Conservation (phyloP, 495 filamentous ascomycete genomes). For the Hypoxylon subgilvum region DNA sequence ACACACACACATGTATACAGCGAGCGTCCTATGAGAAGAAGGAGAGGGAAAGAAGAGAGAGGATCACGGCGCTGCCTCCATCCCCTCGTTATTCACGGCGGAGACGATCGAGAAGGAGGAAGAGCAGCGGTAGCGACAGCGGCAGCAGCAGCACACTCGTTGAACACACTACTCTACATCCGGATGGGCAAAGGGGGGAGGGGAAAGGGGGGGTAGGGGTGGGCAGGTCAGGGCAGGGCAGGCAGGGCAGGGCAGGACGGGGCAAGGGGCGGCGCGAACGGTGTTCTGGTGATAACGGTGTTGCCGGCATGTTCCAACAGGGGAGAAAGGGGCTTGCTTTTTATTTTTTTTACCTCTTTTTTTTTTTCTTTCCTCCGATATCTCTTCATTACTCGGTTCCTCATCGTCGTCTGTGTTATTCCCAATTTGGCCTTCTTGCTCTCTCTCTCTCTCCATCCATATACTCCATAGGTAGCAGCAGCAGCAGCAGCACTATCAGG, state of each 20-base stretch:
- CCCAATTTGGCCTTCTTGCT: too few relatives aligned
- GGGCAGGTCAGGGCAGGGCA: too few relatives aligned
- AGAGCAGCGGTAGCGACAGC: neutral
- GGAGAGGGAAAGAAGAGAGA: too few relatives aligned
- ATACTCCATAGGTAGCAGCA: slow-evolving; percentile 17
- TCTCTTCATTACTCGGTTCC: too few relatives aligned
- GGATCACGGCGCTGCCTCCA: neutral
- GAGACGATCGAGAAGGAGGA: neutral
- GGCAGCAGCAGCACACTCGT: neutral
- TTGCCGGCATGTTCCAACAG: slow-evolving; percentile 7
- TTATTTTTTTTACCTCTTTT: slow-evolving; percentile 15
- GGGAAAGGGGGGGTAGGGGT: neutral
- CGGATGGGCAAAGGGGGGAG: neutral
- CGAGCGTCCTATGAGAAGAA: too few relatives aligned
- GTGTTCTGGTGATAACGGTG: slow-evolving; percentile 27
- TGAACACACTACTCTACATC: slow-evolving; percentile 2
- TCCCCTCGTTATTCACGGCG: slow-evolving; percentile 5
- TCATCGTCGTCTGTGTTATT: too few relatives aligned
- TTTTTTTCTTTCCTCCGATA: slow-evolving; percentile 6
- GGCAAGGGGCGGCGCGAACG: slow-evolving; percentile 15
- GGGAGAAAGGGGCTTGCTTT: slow-evolving; percentile 20
- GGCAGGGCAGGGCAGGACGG: neutral
- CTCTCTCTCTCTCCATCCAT: too few relatives aligned
- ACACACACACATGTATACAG: slow-evolving; percentile 3
- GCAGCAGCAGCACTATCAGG: slow-evolving; percentile 24